Conservation (phyloP, 169 alveolate genomes). For the Eimeria maxima region DNA sequence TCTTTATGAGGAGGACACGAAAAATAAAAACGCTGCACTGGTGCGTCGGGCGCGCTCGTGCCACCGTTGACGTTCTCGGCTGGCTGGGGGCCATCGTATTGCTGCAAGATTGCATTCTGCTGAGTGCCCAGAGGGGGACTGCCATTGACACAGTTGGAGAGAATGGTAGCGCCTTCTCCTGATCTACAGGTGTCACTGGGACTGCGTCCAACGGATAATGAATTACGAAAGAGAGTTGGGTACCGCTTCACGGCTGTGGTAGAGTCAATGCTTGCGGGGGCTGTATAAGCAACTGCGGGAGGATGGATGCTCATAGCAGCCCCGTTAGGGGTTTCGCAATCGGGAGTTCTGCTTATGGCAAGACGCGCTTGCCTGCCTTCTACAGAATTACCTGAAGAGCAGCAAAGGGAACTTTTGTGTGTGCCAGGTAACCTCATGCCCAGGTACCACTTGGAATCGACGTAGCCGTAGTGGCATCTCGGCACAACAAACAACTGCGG, state of each 20-base stretch:
- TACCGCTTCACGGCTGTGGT: background rate
- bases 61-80: slow-evolving; percentile 11
- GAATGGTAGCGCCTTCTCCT: background rate
- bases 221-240: slow-evolving; percentile 1
- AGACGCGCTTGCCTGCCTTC: background rate
- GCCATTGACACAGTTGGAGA: background rate
- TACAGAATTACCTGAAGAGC: background rate
- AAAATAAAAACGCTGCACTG: background rate
- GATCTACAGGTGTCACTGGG: slow-evolving; percentile 2
- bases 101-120: slow-evolving; percentile 21
- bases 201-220: slow-evolving; percentile 22
- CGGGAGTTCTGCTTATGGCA: background rate
- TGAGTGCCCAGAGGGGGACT: background rate
- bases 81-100: background rate
- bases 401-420: background rate
- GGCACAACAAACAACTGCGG: slow-evolving; percentile 60
- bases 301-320: background rate
- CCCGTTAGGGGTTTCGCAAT: background rate
- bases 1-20: background rate
- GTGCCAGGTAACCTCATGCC: slow-evolving; percentile 18
- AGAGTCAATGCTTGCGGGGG: slow-evolving; percentile 40
- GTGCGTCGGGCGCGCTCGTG: background rate
- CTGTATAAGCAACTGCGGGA: background rate
- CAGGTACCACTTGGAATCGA: slow-evolving; percentile 68
- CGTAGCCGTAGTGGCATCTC: slow-evolving; percentile 56